Conservation (phyloP, 2,329 filamentous ascomycete genomes). For the Plectosphaerella plurivora region DNA sequence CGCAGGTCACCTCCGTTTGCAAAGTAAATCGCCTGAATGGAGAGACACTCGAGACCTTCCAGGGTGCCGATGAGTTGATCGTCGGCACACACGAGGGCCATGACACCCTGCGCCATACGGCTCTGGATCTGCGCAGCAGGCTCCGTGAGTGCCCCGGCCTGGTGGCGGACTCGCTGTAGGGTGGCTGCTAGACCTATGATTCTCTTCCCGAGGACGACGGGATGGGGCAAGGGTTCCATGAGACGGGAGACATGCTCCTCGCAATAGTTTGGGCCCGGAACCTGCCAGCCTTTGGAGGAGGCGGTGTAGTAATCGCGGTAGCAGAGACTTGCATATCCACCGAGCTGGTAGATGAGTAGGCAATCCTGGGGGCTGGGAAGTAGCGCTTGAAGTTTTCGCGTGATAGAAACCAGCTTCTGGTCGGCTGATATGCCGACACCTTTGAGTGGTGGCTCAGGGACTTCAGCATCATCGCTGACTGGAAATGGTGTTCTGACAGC, state of each 20-base stretch:
- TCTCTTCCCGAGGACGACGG: not conserved
- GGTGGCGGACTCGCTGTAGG: not conserved
- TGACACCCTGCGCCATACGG: slow-evolving; percentile 21
- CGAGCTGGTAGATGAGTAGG: not conserved
- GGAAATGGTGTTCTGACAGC: too few relatives aligned
- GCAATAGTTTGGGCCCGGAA: slow-evolving; percentile 7
- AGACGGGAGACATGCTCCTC: not conserved
- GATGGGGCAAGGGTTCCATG: not conserved
- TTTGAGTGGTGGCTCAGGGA: too few relatives aligned
- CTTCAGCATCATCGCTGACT: too few relatives aligned
- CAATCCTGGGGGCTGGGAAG: not conserved
- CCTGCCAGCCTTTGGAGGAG: slow-evolving; percentile 11
- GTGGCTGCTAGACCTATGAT: not conserved
- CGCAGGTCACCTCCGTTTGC: slow-evolving; percentile 42
- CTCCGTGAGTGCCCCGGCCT: slow-evolving; percentile 1
- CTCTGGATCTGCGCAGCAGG: slow-evolving; percentile 25
- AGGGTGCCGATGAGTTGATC: slow-evolving; percentile 38
- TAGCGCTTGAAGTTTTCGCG: not conserved
- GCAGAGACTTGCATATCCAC: slow-evolving; percentile 5
- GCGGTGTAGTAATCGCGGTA: slow-evolving; percentile 19
- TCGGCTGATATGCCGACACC: not conserved
- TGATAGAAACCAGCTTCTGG: not conserved
- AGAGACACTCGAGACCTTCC: slow-evolving; percentile 46
- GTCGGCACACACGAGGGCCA: slow-evolving; percentile 35
- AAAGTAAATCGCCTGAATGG: slow-evolving; percentile 41